Percentiles rank a stretch among this genome's conserved stretches.
Evolutionary conservation across 768 basidiomycete species (phyloP).

Genomic region (Auricularia cornea): DNA sequence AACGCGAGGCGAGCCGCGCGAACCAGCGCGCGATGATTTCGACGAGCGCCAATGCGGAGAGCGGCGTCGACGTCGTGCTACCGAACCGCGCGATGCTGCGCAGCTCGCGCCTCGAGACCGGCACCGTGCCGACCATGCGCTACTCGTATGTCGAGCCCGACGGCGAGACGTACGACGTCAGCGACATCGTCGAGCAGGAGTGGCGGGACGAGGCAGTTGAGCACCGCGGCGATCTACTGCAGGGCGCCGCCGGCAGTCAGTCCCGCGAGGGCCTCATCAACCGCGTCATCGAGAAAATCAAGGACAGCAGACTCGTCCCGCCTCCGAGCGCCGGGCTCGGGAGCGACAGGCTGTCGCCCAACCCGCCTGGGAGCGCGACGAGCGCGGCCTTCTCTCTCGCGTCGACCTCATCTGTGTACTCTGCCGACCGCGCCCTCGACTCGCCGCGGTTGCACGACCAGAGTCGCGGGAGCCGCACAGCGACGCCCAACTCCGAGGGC

Average conservation of each 20-base stretch:
- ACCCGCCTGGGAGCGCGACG: conserved; percentile 4
- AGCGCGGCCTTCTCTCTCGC: neutral
- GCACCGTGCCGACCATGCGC: conserved; percentile 58
- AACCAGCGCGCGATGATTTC: conserved; percentile 81
- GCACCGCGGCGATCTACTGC: conserved; percentile 52
- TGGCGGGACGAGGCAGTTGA: conserved; percentile 37
- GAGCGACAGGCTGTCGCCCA: conserved; percentile 7
- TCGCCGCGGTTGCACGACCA: neutral
- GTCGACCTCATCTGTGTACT: neutral
- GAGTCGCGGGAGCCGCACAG: neutral
- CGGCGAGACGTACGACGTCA: conserved; percentile 89
- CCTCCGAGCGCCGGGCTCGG: neutral
- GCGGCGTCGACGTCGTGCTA: conserved; percentile 83
- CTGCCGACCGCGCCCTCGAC: neutral
- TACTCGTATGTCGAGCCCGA: conserved; percentile 92
- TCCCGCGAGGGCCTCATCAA: conserved; percentile 54
- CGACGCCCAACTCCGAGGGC: neutral
- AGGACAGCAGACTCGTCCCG: conserved; percentile 38
- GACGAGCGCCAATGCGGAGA: conserved; percentile 72
- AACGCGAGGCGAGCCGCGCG: conserved; percentile 77
- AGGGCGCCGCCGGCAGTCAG: conserved; percentile 51
- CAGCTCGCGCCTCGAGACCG: conserved; percentile 60
- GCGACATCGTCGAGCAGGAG: conserved; percentile 86
- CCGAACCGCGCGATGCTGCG: conserved; percentile 81
- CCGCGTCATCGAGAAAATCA: conserved; percentile 67